These are phyloP conservation scores for Candida sphagnicola DNA, from an alignment of 805 yeast genomes.

Conservation along the genomic window DNA sequence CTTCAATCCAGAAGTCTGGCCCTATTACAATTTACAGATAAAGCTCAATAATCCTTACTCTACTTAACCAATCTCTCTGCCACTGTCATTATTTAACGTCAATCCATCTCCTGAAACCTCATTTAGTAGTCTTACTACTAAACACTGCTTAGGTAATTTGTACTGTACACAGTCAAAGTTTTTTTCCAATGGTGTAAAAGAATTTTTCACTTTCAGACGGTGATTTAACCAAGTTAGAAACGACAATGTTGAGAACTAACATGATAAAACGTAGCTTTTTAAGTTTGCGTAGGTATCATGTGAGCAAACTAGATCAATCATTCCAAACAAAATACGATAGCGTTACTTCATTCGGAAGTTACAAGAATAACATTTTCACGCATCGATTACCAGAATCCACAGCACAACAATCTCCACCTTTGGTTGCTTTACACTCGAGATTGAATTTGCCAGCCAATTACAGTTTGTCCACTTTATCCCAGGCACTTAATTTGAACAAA, in stretches of 20 bases:
- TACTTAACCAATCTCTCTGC: background rate
- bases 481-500: conserved; percentile 64
- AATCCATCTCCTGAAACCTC: no score
- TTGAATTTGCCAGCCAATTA: conserved; percentile 57
- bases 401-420: conserved; percentile 60
- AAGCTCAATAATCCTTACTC: background rate
- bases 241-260: background rate
- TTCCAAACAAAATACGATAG: conserved; percentile 24
- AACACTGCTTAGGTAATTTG: no score
- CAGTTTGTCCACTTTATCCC: conserved; percentile 66
- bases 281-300: conserved; percentile 14
- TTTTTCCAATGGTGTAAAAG: background rate
- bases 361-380: conserved; percentile 38
- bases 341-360: conserved; percentile 35
- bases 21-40: no score
- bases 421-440: conserved; percentile 76
- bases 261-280: background rate
- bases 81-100: background rate
- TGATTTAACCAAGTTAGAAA: no score
- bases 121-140: no score
- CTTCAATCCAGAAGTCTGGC: no score
- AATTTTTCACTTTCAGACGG: conserved; percentile 1
- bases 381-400: conserved; percentile 45
- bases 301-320: conserved; percentile 18
- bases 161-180: background rate